Conservation (phyloP, 768 basidiomycete species). For the Mycena epipterygia region DNA sequence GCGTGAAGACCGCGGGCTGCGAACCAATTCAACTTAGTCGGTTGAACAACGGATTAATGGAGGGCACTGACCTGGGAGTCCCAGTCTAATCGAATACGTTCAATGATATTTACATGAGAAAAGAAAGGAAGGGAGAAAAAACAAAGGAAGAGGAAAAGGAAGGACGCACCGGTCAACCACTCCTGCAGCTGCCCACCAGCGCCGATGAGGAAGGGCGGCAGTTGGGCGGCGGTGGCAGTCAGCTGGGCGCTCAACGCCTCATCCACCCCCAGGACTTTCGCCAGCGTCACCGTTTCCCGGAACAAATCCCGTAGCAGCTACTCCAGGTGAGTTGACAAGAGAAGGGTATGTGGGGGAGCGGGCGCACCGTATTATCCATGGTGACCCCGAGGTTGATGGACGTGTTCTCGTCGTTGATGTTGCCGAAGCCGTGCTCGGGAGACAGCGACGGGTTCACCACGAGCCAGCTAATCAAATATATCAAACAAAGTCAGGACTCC, state of each 20-base stretch:
- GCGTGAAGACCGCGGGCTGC: slow-evolving; percentile 26
- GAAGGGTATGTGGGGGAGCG: too few species aligned
- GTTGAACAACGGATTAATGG: too few species aligned
- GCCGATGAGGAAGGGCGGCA: slow-evolving; percentile 31
- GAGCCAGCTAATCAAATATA: slow-evolving; percentile 3
- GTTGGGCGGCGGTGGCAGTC: slow-evolving; percentile 11
- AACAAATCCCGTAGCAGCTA: background rate
- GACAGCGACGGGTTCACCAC: slow-evolving; percentile 25
- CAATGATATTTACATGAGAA: too few species aligned
- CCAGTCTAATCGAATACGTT: background rate
- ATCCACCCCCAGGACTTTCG: slow-evolving; percentile 22
- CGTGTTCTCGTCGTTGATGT: slow-evolving; percentile 14
- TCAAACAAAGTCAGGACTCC: too few species aligned
- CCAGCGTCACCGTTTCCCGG: background rate
- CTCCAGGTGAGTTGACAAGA: background rate
- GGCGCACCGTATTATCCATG: slow-evolving; percentile 33
- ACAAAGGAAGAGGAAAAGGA: background rate
- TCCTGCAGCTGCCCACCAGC: slow-evolving; percentile 32
- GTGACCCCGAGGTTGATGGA: slow-evolving; percentile 24
- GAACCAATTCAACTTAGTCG: background rate
- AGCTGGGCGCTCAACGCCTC: slow-evolving; percentile 20
- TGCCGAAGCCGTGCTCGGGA: slow-evolving; percentile 7
- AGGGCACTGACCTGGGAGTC: background rate
- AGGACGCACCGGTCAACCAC: slow-evolving; percentile 25
- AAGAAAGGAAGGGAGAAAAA: too few species aligned